These are phyloP conservation scores for Penicillium psychrosexuale DNA, from an alignment of 2,329 filamentous ascomycete genomes.

Conservation along the genomic window DNA sequence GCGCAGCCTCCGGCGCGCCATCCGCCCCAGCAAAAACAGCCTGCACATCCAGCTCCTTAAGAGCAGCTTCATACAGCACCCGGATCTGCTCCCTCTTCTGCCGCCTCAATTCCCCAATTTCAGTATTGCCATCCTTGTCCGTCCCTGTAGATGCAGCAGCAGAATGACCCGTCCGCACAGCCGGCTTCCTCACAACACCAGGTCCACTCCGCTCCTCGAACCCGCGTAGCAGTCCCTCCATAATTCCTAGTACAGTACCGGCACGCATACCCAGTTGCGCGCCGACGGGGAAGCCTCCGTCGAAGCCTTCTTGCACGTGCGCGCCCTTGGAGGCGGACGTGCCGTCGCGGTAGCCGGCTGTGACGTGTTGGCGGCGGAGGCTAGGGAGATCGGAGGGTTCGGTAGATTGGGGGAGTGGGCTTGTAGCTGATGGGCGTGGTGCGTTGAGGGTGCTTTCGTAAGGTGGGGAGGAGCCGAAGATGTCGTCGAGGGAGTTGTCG, in stretches of 20 bases:
- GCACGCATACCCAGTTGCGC: conserved; percentile 72
- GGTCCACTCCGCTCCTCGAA: conserved; percentile 28
- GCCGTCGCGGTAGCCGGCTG: conserved; percentile 87
- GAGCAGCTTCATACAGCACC: conserved; percentile 46
- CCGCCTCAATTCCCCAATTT: conserved; percentile 26
- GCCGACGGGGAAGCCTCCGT: conserved; percentile 83
- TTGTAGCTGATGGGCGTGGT: background rate
- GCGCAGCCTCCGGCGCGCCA: conserved; percentile 10
- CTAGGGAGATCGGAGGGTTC: conserved; percentile 68
- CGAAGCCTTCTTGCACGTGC: conserved; percentile 82
- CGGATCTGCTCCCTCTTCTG: conserved; percentile 37
- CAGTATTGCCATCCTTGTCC: background rate
- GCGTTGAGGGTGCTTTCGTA: background rate
- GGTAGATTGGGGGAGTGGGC: background rate
- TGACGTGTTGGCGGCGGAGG: conserved; percentile 72
- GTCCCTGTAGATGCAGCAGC: background rate
- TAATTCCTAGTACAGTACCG: conserved; percentile 70
- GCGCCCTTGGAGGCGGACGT: conserved; percentile 70
- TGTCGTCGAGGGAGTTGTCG: conserved; percentile 38
- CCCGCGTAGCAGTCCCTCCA: conserved; percentile 64
- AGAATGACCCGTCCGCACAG: conserved; percentile 17
- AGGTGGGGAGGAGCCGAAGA: conserved; percentile 43
- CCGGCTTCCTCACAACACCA: conserved; percentile 27
- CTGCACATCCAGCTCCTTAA: conserved; percentile 58
- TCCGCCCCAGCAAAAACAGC: conserved; percentile 58